Conservation (phyloP, 192 early-diverging fungal genomes). For the Anaeromyces robustus region DNA sequence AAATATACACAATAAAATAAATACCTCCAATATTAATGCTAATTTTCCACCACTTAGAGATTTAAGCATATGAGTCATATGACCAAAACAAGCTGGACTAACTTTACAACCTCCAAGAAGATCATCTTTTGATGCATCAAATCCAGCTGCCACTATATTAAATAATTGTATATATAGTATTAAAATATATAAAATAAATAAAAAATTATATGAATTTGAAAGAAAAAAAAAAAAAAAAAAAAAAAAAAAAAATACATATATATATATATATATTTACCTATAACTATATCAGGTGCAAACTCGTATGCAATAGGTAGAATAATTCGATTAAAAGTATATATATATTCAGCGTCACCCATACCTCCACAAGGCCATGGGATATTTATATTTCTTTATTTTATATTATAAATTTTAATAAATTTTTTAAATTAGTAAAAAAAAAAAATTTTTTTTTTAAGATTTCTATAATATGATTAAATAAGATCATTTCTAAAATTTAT, state of each 20-base stretch:
- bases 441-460: too few relatives aligned
- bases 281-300: constrained; percentile 68
- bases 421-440: too few relatives aligned
- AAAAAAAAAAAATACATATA: too few relatives aligned
- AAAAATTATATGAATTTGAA: too few relatives aligned
- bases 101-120: constrained; percentile 69
- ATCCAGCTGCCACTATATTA: constrained; percentile 60
- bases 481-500: too few relatives aligned
- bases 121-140: constrained; percentile 76
- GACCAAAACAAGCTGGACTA: constrained; percentile 62
- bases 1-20: too few relatives aligned
- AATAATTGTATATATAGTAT: too few relatives aligned
- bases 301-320: constrained; percentile 70
- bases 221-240: too few relatives aligned
- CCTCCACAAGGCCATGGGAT: constrained; percentile 65
- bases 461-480: too few relatives aligned
- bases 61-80: constrained; percentile 74
- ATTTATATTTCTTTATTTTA: constrained; percentile 54
- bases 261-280: constrained; percentile 15
- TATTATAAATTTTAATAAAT: too few relatives aligned
- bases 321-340: constrained; percentile 62
- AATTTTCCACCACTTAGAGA: constrained; percentile 50
- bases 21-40: constrained; percentile 64
- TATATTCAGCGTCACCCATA: constrained; percentile 72
- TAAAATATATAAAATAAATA: too few relatives aligned